These are phyloP conservation scores for Orbilia javanica DNA, from an alignment of 2,329 filamentous ascomycete genomes.

Conservation along the genomic window DNA sequence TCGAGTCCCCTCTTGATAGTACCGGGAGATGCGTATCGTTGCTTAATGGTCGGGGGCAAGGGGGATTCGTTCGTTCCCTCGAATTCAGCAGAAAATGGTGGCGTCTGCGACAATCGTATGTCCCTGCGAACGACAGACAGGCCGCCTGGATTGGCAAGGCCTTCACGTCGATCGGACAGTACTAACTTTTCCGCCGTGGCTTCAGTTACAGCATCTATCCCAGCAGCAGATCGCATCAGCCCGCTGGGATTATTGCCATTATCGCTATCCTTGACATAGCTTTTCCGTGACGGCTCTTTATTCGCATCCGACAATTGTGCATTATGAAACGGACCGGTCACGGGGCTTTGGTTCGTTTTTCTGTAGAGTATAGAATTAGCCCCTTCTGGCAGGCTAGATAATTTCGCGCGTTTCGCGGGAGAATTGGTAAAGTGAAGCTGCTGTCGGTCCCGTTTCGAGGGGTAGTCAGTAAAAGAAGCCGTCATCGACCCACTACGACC, in stretches of 20 bases:
- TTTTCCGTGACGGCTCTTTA: not conserved
- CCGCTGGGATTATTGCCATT: slow-evolving; percentile 21
- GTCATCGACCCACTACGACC: slow-evolving; percentile 10
- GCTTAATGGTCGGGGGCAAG: slow-evolving; percentile 34
- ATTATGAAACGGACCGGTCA: not conserved
- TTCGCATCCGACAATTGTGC: not conserved
- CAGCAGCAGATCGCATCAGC: not conserved
- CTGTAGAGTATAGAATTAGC: not conserved
- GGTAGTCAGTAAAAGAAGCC: slow-evolving; percentile 22
- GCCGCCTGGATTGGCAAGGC: too few species aligned
- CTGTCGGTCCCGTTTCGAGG: slow-evolving; percentile 33
- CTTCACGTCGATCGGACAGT: not conserved
- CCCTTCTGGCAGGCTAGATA: not conserved
- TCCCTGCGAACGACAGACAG: not conserved
- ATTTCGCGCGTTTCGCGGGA: slow-evolving; percentile 38
- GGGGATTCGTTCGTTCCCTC: slow-evolving; percentile 26
- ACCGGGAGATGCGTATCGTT: slow-evolving; percentile 29
- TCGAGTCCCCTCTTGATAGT: slow-evolving; percentile 38
- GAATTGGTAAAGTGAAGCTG: not conserved
- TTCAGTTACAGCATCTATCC: not conserved
- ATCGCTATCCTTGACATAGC: slow-evolving; percentile 35
- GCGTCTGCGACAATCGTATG: slow-evolving; percentile 30
- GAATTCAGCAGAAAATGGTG: slow-evolving; percentile 20
- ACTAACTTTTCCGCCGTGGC: slow-evolving; percentile 1
- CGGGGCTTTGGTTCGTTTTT: not conserved